phyloP scores from a whole-genome alignment of 306 rosid species.

The Urtica urens region DNA sequence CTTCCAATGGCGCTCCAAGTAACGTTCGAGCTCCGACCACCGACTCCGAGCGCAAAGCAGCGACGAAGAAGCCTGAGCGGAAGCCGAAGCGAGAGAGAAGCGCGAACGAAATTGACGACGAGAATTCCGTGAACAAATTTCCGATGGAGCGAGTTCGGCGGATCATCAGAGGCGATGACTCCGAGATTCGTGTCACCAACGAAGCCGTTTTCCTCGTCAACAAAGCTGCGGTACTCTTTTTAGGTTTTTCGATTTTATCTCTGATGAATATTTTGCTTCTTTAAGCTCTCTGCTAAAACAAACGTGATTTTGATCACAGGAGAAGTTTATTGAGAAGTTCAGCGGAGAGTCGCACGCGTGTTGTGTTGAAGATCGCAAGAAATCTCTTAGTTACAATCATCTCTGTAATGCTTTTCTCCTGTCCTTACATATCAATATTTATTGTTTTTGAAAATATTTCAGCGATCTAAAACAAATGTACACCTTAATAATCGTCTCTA shows the following conservation, averaged over 20 bases:
- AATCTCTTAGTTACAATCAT: slow-evolving; percentile 60
- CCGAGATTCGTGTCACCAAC: slow-evolving; percentile 38
- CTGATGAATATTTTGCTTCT: too few relatives aligned
- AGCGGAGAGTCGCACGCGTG: slow-evolving; percentile 39
- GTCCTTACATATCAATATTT: not conserved
- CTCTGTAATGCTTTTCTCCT: slow-evolving; percentile 38
- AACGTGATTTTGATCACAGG: slow-evolving; percentile 34
- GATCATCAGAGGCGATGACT: slow-evolving; percentile 41
- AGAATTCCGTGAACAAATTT: slow-evolving; percentile 29
- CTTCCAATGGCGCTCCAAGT: slow-evolving; percentile 28
- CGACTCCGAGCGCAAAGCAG: slow-evolving; percentile 18
- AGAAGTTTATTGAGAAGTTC: slow-evolving; percentile 65
- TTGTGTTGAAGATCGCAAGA: slow-evolving; percentile 52
- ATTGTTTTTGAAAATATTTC: not conserved
- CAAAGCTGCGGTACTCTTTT: slow-evolving; percentile 54
- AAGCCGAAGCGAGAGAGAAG: slow-evolving; percentile 26
- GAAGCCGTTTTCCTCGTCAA: slow-evolving; percentile 68
- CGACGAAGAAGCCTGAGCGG: slow-evolving; percentile 14
- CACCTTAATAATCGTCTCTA: too few relatives aligned
- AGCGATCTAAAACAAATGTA: too few relatives aligned
- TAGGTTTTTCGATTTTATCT: not conserved
- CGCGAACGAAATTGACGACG: too few relatives aligned
- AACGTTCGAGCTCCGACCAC: slow-evolving; percentile 20
- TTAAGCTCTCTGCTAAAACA: too few relatives aligned
- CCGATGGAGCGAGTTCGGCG: slow-evolving; percentile 75